phyloP scores from a whole-genome alignment of 306 rosid species.

The Sesbania bispinosa region DNA sequence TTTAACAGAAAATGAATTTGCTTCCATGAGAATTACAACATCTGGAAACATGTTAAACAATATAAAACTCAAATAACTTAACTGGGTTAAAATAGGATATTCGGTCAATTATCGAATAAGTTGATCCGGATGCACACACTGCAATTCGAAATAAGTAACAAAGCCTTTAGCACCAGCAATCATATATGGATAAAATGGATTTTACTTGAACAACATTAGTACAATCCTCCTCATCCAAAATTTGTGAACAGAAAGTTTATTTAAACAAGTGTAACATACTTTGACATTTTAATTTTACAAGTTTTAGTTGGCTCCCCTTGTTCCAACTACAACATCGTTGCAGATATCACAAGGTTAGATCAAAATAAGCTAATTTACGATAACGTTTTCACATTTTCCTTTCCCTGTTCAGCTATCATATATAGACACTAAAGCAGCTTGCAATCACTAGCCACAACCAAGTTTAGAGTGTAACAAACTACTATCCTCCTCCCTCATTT shows the following conservation, averaged over 20 bases:
- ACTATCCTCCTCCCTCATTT: slow-evolving; percentile 50
- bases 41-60: not conserved
- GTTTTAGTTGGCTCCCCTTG: not conserved
- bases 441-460: slow-evolving; percentile 18
- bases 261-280: not conserved
- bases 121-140: not conserved
- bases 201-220: not conserved
- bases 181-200: not conserved
- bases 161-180: no score
- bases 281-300: not conserved
- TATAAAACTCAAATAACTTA: not conserved
- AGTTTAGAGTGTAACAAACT: slow-evolving; percentile 35
- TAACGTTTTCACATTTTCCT: not conserved
- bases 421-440: not conserved
- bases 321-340: not conserved
- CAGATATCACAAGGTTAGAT: not conserved
- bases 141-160: not conserved
- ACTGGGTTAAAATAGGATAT: not conserved
- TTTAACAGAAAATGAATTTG: not conserved
- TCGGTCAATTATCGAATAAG: not conserved
- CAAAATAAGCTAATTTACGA: not conserved
- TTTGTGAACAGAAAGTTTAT: not conserved
- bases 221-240: not conserved
- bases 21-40: not conserved
- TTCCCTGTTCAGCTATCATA: not conserved